These are phyloP conservation scores for Fusarium graminum DNA, from an alignment of 2,329 filamentous ascomycete species.

Conservation along the genomic window DNA sequence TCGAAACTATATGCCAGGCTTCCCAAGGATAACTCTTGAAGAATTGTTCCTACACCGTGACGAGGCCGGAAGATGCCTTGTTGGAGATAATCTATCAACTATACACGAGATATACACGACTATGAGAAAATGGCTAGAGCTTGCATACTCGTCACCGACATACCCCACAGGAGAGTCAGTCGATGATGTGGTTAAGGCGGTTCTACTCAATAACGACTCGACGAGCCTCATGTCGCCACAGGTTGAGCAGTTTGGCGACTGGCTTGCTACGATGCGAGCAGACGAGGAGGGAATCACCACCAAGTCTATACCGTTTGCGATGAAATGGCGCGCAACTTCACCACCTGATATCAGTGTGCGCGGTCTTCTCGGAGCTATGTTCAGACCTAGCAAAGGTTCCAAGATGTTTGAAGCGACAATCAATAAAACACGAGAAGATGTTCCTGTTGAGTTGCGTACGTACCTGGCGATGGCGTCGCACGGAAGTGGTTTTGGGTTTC, in stretches of 20 bases:
- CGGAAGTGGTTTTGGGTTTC: neutral
- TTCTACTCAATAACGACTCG: neutral
- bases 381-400: neutral
- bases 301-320: neutral
- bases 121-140: neutral
- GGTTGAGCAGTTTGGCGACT: neutral
- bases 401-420: neutral
- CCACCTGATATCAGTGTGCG: neutral
- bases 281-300: neutral
- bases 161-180: neutral
- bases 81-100: neutral
- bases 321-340: neutral
- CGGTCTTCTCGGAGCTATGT: neutral
- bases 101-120: neutral
- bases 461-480: neutral
- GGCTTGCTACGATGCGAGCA: neutral
- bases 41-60: neutral
- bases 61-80: neutral
- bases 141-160: neutral
- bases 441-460: neutral
- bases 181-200: neutral
- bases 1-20: neutral
- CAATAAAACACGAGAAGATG: neutral
- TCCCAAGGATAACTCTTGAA: neutral
- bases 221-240: neutral